Evolutionary conservation across 257 asterid species (phyloP), one percentile per base, ranked within the genome.

Genomic region (Voacanga thouarsii): DNA sequence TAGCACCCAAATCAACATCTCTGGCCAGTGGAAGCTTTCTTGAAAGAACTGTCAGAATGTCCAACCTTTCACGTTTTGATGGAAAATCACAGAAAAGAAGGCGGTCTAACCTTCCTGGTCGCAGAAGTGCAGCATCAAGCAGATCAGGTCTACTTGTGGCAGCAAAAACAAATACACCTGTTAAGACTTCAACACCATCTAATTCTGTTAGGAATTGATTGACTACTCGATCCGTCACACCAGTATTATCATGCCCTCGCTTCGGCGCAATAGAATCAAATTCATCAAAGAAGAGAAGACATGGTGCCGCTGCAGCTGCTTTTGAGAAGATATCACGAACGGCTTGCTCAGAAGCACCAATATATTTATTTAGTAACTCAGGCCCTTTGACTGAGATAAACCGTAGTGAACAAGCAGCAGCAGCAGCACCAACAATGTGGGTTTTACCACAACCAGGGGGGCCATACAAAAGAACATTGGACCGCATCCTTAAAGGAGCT

Each of bases 371-470:
- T 83, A 95, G 94, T 85, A 95, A 84, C 87, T 95, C 99, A 59
- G 98, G 99, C 71, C 99, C 99, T 85, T 95, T 95, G 78, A 95
- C 97, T 44, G 99, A 93, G 88, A 95, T 91, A 82, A 95, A 95
- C 63, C 98, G 94, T 65, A 95, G 83, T 19, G 97, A 91, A 88
- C 98, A 95, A 78, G 99, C 95, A 39, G 97, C 96, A 83, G 99
- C 99, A 82, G 98, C 96, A 80, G 97, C 97, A 75, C 97, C 98
- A 79, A 93, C 98, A 84, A 95, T 89, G 84, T 95, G 99, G 49
- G 99, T 95, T 87, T 95, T 95, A 12, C 99, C 99, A 88, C 99
- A 95, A 80, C 98, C 99, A 80, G 99, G 98, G 79, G 99, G 99
- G 0, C 99, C 99, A 79, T 95, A 95, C 80, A 95, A 90, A 71